Evolutionary conservation across 2,329 filamentous ascomycete genomes (phyloP).

Genomic region (Aspergillus sp.): DNA sequence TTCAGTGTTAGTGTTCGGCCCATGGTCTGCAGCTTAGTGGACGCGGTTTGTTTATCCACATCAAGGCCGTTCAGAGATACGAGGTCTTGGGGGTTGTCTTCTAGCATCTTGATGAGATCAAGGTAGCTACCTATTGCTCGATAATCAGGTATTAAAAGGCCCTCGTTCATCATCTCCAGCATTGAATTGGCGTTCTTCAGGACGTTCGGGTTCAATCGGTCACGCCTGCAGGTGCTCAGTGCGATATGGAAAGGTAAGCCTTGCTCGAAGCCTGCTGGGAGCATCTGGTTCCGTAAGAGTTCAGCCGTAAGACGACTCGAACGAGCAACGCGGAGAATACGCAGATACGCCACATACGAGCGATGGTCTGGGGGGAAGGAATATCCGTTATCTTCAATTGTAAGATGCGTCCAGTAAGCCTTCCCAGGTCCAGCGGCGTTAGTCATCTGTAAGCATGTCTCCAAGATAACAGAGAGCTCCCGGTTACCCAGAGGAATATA

Average conservation of each 20-base stretch:
- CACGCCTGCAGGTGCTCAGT: slow-evolving; percentile 70
- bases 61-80: slow-evolving; percentile 29
- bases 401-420: slow-evolving; percentile 76
- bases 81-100: slow-evolving; percentile 29
- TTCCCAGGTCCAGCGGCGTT: slow-evolving; percentile 62
- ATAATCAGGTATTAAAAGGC: slow-evolving; percentile 30
- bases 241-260: slow-evolving; percentile 67
- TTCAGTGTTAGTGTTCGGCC: slow-evolving; percentile 27
- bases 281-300: slow-evolving; percentile 54
- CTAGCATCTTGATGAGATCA: slow-evolving; percentile 26
- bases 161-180: slow-evolving; percentile 60
- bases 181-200: slow-evolving; percentile 66
- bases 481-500: slow-evolving; percentile 53
- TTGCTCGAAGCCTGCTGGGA: slow-evolving; percentile 49
- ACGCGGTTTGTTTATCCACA: slow-evolving; percentile 8
- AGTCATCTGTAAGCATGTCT: slow-evolving; percentile 58
- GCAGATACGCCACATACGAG: slow-evolving; percentile 69
- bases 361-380: slow-evolving; percentile 68
- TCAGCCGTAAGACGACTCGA: slow-evolving; percentile 63
- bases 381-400: slow-evolving; percentile 47
- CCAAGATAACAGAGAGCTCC: slow-evolving; percentile 68
- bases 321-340: slow-evolving; percentile 64
- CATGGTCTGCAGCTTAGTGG: slow-evolving; percentile 21
- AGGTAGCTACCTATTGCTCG: slow-evolving; percentile 32
- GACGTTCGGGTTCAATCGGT: slow-evolving; percentile 72